A percentile compares a stretch with the other conserved stretches of the same genome.
Conservation (phyloP, 352 stramenopile genomes). For the Phytophthora idaei region DNA sequence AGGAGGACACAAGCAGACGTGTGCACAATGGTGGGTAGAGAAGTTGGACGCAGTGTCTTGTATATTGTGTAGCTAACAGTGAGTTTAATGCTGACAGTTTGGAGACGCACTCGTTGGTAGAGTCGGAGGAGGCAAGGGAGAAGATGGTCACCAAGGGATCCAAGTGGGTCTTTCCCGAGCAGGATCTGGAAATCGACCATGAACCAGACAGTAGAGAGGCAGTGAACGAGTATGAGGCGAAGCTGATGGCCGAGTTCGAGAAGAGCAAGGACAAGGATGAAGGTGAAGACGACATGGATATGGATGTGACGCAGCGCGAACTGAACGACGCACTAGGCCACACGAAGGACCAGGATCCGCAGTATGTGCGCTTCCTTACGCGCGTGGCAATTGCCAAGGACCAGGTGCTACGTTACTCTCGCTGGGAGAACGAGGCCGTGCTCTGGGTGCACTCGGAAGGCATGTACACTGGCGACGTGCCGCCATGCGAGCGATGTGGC, state of each 20-base stretch:
- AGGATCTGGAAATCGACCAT: constrained; percentile 80
- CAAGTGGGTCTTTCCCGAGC: constrained; percentile 79
- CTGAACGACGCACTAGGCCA: constrained; percentile 73
- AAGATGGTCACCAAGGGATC: constrained; percentile 55
- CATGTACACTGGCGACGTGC: constrained; percentile 51
- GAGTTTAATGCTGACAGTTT: constrained; percentile 24
- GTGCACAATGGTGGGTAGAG: constrained; percentile 51
- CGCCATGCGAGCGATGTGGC: constrained; percentile 83
- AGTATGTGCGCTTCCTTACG: constrained; percentile 84
- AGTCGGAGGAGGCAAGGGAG: constrained; percentile 39
- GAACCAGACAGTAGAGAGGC: constrained; percentile 68
- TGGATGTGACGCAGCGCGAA: constrained; percentile 79
- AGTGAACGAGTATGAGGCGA: constrained; percentile 75
- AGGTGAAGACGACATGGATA: constrained; percentile 73
- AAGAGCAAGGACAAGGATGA: constrained; percentile 36
- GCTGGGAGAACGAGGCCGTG: constrained; percentile 85
- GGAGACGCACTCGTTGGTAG: constrained; percentile 45
- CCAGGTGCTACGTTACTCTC: constrained; percentile 89
- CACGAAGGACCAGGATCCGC: constrained; percentile 67
- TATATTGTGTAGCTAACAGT: constrained; percentile 1
- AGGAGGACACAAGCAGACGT: constrained; percentile 73
- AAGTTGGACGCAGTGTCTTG: background rate
- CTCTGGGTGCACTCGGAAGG: constrained; percentile 89
- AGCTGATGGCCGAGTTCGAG: constrained; percentile 76
- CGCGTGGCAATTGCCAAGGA: constrained; percentile 83